Percentiles rank a stretch among this genome's conserved stretches.
These are phyloP conservation scores for Rhypophila decipiens DNA, from an alignment of 495 filamentous ascomycete genomes.

Conservation along the genomic window DNA sequence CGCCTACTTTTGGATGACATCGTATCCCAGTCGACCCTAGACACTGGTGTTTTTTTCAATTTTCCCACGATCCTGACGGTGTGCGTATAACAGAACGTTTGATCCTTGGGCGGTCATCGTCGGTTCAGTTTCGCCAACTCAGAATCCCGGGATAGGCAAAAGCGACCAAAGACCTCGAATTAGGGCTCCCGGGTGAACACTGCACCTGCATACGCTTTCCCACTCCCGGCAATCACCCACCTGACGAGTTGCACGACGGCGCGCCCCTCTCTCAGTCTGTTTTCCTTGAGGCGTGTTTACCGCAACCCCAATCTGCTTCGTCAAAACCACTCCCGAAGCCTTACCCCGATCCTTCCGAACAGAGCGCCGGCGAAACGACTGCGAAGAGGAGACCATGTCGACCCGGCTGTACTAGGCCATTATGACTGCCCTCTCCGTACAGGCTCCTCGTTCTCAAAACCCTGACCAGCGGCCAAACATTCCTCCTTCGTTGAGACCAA, in stretches of 20 bases:
- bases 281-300: no score
- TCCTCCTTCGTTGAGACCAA: constrained; percentile 7
- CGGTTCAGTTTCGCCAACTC: no score
- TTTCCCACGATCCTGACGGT: background rate
- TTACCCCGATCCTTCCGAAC: background rate
- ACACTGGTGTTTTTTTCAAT: no score
- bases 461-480: constrained; percentile 12
- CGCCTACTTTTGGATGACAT: background rate
- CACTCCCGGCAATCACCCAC: background rate
- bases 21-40: background rate
- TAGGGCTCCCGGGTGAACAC: no score
- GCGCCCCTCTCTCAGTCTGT: background rate
- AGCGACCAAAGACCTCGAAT: no score
- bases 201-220: background rate
- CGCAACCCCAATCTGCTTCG: no score
- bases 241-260: background rate
- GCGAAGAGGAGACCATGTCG: constrained; percentile 18
- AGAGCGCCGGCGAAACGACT: background rate
- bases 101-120: no score
- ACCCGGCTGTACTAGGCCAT: constrained; percentile 10
- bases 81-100: background rate
- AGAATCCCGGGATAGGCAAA: no score
- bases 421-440: constrained; percentile 27
- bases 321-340: no score
- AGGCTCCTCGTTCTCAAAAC: constrained; percentile 12